Evolutionary conservation across 768 basidiomycete genomes (phyloP).

Genomic region (Tremella yokohamensis): DNA sequence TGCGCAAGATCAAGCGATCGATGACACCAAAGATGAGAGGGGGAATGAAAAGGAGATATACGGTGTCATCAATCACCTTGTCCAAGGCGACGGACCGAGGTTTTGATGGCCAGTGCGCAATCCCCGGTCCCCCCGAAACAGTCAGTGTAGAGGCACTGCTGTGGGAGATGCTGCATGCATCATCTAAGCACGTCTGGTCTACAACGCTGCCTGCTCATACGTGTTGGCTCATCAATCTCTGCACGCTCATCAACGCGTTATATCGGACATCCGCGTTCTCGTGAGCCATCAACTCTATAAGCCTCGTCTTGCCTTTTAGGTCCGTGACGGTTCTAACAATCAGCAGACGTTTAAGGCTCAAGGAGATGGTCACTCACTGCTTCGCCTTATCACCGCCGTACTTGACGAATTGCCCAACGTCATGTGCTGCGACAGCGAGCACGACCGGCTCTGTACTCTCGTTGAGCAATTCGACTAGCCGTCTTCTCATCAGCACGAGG

Average conservation of each 20-base stretch:
- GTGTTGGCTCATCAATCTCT: conserved; percentile 78
- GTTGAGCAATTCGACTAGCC: conserved; percentile 67
- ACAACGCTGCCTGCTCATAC: conserved; percentile 8
- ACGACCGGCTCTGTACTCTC: conserved; percentile 69
- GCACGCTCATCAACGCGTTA: conserved; percentile 82
- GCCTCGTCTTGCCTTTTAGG: conserved; percentile 69
- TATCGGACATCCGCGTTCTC: conserved; percentile 84
- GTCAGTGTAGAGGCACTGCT: no score
- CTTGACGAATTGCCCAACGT: conserved; percentile 90
- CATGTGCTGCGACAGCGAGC: conserved; percentile 87
- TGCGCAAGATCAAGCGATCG: no score
- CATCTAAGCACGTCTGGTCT: not conserved
- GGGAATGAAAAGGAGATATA: not conserved
- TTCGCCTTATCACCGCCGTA: conserved; percentile 80
- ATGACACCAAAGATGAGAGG: not conserved
- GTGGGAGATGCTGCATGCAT: not conserved
- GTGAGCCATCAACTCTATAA: conserved; percentile 81
- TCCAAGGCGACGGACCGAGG: not conserved
- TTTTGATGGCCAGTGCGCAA: no score
- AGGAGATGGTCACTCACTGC: conserved; percentile 59
- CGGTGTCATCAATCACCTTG: not conserved
- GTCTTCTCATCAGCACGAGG: conserved; percentile 54
- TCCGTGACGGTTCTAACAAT: conserved; percentile 68
- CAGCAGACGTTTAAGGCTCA: not conserved
- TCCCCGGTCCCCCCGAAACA: no score